phyloP scores from a whole-genome alignment of 225 moss, liverwort and hornwort species.

The Pleurozium schreberi region DNA sequence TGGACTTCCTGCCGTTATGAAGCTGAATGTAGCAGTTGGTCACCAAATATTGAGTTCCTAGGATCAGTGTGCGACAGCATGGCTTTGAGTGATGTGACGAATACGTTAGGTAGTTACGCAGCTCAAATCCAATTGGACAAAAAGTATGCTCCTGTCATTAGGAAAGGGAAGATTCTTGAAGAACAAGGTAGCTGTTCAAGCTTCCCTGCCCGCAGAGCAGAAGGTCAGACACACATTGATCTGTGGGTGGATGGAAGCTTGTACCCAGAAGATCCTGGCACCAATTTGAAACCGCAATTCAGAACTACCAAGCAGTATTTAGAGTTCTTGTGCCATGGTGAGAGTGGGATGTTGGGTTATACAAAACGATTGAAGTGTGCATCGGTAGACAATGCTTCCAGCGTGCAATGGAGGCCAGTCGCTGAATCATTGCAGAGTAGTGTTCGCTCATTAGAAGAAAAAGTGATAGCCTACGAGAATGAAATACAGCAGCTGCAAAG shows the following conservation, averaged over 20 bases:
- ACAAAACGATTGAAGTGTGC: background rate
- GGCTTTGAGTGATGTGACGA: background rate
- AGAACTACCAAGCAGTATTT: background rate
- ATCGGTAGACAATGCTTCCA: accelerated
- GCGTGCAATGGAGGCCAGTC: background rate
- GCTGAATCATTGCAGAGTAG: background rate
- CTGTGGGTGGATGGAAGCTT: background rate
- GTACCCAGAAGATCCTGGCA: background rate
- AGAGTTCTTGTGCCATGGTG: background rate
- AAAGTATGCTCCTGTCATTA: background rate
- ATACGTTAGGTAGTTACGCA: background rate
- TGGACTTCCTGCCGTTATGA: background rate
- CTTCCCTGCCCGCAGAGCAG: background rate
- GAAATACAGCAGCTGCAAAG: background rate
- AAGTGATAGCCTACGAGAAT: background rate
- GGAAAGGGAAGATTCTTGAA: background rate
- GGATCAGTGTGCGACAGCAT: background rate
- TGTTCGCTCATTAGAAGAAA: background rate
- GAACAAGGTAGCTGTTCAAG: background rate
- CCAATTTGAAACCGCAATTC: background rate
- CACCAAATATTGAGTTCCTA: too few species aligned
- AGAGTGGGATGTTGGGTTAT: background rate
- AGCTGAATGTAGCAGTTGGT: accelerated
- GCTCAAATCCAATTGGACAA: background rate
- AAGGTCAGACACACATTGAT: background rate